Percentiles rank a stretch among this genome's conserved stretches.
These are phyloP conservation scores for Garcia nutans DNA, from an alignment of 345 rosid species.

Conservation along the genomic window DNA sequence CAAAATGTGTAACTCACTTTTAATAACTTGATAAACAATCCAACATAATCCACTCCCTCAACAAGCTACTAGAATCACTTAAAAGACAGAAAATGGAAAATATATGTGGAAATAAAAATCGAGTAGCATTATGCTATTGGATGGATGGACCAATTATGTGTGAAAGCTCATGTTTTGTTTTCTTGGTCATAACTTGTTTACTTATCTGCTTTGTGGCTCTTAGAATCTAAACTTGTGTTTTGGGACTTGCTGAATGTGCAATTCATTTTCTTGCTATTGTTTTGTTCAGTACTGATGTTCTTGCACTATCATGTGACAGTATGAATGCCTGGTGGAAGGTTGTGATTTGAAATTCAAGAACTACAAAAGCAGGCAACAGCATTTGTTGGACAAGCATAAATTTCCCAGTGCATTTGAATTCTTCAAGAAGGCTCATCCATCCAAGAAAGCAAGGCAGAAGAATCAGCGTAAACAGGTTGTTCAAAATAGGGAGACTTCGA, in stretches of 20 bases:
- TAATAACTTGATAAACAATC: background rate
- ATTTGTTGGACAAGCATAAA: conserved; percentile 83
- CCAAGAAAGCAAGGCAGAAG: conserved; percentile 82
- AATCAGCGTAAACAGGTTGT: conserved; percentile 36
- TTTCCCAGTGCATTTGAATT: conserved; percentile 84
- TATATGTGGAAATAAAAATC: background rate
- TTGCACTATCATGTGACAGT: conserved; percentile 42
- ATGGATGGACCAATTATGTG: background rate
- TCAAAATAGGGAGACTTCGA: conserved; percentile 35
- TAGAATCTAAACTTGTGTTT: background rate
- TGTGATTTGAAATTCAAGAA: conserved; percentile 76
- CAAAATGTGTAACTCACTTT: background rate
- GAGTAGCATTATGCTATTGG: background rate
- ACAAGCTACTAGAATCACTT: background rate
- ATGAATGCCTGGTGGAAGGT: conserved; percentile 91
- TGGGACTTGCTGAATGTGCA: background rate
- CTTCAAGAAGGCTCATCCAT: conserved; percentile 64
- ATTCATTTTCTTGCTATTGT: background rate
- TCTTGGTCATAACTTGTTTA: background rate
- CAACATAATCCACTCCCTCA: background rate
- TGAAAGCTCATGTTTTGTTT: background rate
- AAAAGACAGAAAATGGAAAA: background rate
- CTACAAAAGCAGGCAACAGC: conserved; percentile 76
- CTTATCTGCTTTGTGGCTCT: background rate
- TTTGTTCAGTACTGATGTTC: background rate